Percentiles rank a stretch among this genome's conserved stretches.
phyloP scores from a whole-genome alignment of 192 early-diverging fungal species.

The Linnemannia elongata region DNA sequence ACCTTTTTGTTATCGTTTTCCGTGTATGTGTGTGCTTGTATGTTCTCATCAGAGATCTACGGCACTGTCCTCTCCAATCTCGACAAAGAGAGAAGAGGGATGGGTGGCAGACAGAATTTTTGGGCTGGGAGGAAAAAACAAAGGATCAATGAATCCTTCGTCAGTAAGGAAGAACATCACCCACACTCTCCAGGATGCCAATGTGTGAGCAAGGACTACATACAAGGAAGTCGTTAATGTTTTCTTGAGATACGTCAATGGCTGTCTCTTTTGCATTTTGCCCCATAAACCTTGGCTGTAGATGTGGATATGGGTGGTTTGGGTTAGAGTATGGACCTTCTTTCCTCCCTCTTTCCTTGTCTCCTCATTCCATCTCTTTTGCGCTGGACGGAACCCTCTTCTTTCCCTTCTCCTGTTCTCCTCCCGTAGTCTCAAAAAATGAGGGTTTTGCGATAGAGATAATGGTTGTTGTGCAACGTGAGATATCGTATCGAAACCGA shows the following conservation, averaged over 20 bases:
- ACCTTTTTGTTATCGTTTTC: no score
- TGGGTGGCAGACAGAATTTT: no score
- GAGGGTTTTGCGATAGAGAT: neutral
- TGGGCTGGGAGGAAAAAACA: no score
- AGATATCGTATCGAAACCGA: neutral
- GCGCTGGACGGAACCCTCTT: no score
- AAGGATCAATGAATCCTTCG: neutral
- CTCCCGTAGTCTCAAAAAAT: neutral
- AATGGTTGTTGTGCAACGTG: constrained; percentile 1
- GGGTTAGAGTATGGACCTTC: neutral
- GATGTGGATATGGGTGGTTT: neutral
- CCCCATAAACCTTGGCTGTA: neutral
- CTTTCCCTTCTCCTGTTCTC: neutral
- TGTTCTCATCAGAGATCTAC: no score
- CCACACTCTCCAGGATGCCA: neutral
- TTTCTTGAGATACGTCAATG: neutral
- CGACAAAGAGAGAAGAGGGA: no score
- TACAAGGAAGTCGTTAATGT: neutral
- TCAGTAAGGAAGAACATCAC: neutral
- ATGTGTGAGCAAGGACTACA: neutral
- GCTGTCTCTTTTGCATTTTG: neutral
- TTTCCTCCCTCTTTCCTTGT: neutral
- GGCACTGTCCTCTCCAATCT: no score
- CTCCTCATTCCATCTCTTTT: neutral
- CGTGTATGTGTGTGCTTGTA: no score